Evolutionary conservation across 306 rosid genomes (phyloP).

Genomic region (Acacia crassicarpa): DNA sequence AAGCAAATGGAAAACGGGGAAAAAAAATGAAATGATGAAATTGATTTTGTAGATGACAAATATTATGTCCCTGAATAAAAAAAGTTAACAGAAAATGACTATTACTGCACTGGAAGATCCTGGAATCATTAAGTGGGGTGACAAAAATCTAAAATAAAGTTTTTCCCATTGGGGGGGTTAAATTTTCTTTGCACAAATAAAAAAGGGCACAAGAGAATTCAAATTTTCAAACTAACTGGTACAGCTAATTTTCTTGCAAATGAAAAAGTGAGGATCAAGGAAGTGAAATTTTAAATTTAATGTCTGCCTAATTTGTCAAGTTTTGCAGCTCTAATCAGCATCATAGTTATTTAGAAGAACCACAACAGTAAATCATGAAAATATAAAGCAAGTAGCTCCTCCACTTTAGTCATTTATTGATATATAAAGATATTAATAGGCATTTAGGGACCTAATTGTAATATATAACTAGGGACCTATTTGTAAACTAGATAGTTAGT

Average conservation of each 20-base stretch:
- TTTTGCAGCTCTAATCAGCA: background rate
- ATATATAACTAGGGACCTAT: too few relatives aligned
- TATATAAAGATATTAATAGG: too few relatives aligned
- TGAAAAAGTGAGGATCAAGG: background rate
- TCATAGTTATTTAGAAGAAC: background rate
- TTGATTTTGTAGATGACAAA: background rate
- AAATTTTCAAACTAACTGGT: conserved; percentile 5
- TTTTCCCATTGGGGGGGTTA: background rate
- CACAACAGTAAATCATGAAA: background rate
- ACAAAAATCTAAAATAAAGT: background rate
- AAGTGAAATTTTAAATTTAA: background rate
- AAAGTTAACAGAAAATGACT: background rate
- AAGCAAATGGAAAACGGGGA: background rate
- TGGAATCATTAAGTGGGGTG: background rate
- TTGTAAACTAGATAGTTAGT: too few relatives aligned
- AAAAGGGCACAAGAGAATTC: background rate
- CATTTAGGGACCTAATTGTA: too few relatives aligned
- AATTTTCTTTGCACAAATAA: background rate
- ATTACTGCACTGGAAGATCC: background rate
- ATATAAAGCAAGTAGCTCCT: background rate
- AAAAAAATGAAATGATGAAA: background rate
- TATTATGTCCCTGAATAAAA: background rate
- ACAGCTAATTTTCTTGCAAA: background rate
- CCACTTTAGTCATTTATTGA: too few relatives aligned
- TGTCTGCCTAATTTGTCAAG: background rate